Evolutionary conservation across 208 protist genomes (phyloP), one percentile per base, ranked within the genome.

Genomic region (Leishmania martiniquensis): DNA sequence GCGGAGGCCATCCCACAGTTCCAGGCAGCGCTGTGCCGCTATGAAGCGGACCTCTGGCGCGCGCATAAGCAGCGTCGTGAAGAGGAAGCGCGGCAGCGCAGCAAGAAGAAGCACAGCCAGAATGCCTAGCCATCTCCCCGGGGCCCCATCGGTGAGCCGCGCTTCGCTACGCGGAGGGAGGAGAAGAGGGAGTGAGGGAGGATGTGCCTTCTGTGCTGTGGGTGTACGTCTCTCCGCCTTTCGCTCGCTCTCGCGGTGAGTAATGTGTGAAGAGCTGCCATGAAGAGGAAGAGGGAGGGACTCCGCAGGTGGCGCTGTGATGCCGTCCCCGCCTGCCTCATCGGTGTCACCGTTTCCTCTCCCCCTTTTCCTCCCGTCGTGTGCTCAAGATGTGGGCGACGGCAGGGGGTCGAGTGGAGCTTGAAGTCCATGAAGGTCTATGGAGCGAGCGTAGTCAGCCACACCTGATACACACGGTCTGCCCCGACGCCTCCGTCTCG

Each of bases 1-100:
- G 83, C 78, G n/a, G 87, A 93, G 54, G 85, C 87, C 1, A 65
- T 91, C 17, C 60, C 39, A 42, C 69, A 85, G 55, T 96, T 95
- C 71, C 80, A 87, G 68, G 66, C 79, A 7, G 88, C 86, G 20
- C 70, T 96, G 77, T 85, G 86, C 29, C 81, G 81, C 44, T 96
- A 93, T 63, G 89, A 87, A 25, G 93, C 93, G 72, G 81, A 62
- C 34, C 82, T 94, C n/a, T 93, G 89, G 87, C 83, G 83, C 2
- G 75, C 70, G 1, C 74, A 84, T 77, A 91, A 81, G 55, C 75
- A 72, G 62, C 44, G 34, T 59, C 49, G 67, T 42, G 75, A 81
- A 67, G 79, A 89, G 60, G 78, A 85, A 68, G 70, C 79, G 42
- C 62, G 78, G 75, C 81, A 77, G 77, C 72, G 74, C 37, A 74